Evolutionary conservation across 2,329 filamentous ascomycete genomes (phyloP).

Genomic region (Phaeophleospora eucalypticola): DNA sequence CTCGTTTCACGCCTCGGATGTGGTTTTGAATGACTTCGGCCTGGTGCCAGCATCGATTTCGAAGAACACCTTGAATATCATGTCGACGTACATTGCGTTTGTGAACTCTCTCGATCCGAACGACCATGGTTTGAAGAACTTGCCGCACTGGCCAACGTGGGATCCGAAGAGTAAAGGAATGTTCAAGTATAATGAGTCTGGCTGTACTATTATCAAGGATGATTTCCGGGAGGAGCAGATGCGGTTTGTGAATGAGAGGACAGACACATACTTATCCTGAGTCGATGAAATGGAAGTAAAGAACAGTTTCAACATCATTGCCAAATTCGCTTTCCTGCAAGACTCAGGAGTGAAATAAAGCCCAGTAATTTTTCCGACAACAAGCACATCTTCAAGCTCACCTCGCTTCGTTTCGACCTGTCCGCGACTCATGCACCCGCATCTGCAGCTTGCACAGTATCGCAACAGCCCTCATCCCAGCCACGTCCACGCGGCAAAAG

Average conservation of each 20-base stretch:
- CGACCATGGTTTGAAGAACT: constrained; percentile 4
- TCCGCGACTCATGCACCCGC: too few relatives aligned
- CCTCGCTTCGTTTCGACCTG: too few relatives aligned
- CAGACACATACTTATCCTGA: constrained; percentile 9
- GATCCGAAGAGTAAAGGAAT: constrained; percentile 5
- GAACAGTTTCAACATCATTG: too few relatives aligned
- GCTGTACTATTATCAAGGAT: constrained; percentile 5
- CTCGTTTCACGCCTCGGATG: constrained; percentile 65
- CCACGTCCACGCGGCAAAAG: too few relatives aligned
- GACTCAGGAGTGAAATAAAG: too few relatives aligned
- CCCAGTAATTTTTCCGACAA: too few relatives aligned
- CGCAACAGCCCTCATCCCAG: too few relatives aligned
- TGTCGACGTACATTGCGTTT: constrained; percentile 14
- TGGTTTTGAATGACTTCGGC: constrained; percentile 36
- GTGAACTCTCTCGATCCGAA: constrained; percentile 16
- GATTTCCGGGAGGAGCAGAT: constrained; percentile 8
- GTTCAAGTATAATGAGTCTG: constrained; percentile 7
- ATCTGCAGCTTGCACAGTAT: too few relatives aligned
- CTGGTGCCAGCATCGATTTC: constrained; percentile 4
- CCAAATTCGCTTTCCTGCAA: too few relatives aligned
- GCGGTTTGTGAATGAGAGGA: constrained; percentile 8
- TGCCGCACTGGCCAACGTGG: constrained; percentile 9
- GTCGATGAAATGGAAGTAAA: too few relatives aligned
- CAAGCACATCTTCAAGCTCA: too few relatives aligned
- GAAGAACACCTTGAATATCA: constrained; percentile 11